Evolutionary conservation across 2,329 filamentous ascomycete genomes (phyloP).

Genomic region (Pseudogymnoascus verrucosus): DNA sequence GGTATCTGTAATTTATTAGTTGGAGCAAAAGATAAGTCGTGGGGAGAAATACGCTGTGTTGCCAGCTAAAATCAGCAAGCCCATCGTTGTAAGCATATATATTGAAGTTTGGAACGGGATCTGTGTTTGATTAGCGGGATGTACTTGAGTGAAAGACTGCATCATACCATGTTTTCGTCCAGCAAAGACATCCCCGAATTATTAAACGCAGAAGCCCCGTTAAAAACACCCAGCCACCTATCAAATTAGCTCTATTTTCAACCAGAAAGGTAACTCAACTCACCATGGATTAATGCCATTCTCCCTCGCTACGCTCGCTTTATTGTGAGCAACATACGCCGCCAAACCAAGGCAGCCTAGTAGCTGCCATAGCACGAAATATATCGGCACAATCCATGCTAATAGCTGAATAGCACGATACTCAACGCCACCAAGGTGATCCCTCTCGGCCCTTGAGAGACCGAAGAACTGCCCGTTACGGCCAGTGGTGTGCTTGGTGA

Average conservation of each 20-base stretch:
- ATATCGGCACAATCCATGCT: slow-evolving; percentile 50
- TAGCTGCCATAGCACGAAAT: slow-evolving; percentile 33
- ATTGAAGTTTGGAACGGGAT: slow-evolving; percentile 36
- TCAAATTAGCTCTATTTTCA: slow-evolving; percentile 71
- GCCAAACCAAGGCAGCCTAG: slow-evolving; percentile 8
- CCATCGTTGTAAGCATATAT: slow-evolving; percentile 72
- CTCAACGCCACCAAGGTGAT: slow-evolving; percentile 93
- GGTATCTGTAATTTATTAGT: slow-evolving; percentile 91
- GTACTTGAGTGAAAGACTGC: too few species aligned
- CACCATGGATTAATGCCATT: slow-evolving; percentile 61
- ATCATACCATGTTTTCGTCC: slow-evolving; percentile 51
- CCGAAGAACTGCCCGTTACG: slow-evolving; percentile 90
- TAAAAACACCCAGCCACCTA: slow-evolving; percentile 64
- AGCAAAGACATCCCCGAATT: slow-evolving; percentile 71
- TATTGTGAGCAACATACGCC: slow-evolving; percentile 50
- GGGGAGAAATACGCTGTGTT: slow-evolving; percentile 67
- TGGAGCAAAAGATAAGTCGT: slow-evolving; percentile 79
- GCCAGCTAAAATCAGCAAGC: slow-evolving; percentile 90
- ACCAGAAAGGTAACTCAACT: slow-evolving; percentile 72
- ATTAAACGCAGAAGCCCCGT: slow-evolving; percentile 50
- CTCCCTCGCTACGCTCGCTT: slow-evolving; percentile 37
- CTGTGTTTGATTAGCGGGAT: background rate
- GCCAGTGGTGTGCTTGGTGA: slow-evolving; percentile 45
- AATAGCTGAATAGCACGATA: slow-evolving; percentile 83
- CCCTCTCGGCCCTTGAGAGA: slow-evolving; percentile 79